A percentile compares a stretch with the other conserved stretches of the same genome.
These are phyloP conservation scores for Heterococcus sp. DNA, from an alignment of 108 stramenopile species.

Conservation along the genomic window DNA sequence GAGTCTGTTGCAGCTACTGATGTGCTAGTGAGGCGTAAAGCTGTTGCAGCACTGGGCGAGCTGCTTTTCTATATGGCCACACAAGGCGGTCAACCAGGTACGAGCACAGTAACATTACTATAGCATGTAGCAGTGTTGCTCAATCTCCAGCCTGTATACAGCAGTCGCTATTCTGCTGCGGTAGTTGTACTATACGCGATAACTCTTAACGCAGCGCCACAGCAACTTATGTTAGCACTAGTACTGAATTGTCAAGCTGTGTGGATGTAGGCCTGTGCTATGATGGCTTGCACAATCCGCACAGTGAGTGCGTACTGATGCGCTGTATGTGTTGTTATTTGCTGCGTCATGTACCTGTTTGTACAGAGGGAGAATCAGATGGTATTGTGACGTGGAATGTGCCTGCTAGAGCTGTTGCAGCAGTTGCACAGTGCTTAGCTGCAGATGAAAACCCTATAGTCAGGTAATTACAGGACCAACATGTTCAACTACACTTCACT, in stretches of 20 bases:
- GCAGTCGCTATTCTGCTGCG: too few species aligned
- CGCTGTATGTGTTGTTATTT: too few species aligned
- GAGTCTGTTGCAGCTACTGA: neutral
- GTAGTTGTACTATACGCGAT: too few species aligned
- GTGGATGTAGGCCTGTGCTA: neutral
- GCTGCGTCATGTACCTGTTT: too few species aligned
- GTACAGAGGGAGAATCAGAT: too few species aligned
- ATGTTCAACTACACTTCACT: neutral
- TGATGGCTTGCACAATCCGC: too few species aligned
- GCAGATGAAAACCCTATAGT: neutral
- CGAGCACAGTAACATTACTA: neutral
- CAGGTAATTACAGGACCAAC: neutral
- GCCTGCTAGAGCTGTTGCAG: too few species aligned
- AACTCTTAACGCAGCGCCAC: too few species aligned
- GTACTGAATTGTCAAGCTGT: neutral
- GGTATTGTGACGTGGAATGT: too few species aligned
- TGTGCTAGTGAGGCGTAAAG: conserved; percentile 19
- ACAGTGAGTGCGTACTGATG: too few species aligned
- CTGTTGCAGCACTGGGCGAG: conserved; percentile 58
- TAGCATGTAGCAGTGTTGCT: conserved; percentile 13
- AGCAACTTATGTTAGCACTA: too few species aligned
- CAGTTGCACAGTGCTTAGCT: neutral
- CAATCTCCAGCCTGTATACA: conserved; percentile 10
- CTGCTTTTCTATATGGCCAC: conserved; percentile 58
- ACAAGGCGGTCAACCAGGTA: conserved; percentile 13